These are phyloP conservation scores for Pseudevernia furfuracea DNA, from an alignment of 495 filamentous ascomycete genomes.

Conservation along the genomic window DNA sequence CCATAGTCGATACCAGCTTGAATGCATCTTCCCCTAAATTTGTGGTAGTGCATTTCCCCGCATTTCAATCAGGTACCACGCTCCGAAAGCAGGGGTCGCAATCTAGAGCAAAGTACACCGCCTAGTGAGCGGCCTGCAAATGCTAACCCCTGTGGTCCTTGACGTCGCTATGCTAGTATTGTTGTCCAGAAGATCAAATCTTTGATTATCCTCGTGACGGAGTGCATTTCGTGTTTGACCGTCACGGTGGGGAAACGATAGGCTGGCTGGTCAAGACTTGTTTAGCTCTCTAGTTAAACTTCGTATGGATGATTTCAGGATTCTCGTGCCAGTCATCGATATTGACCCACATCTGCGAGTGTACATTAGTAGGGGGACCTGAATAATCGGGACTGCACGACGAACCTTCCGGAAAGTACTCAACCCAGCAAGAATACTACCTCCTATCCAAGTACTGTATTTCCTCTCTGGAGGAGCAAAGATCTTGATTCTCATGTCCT, in stretches of 20 bases:
- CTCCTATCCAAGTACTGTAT: slow-evolving; percentile 98
- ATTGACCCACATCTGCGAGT: slow-evolving; percentile 89
- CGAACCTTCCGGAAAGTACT: slow-evolving; percentile 96
- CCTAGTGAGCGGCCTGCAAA: background rate
- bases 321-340: slow-evolving; percentile 99
- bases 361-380: slow-evolving; percentile 15
- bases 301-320: slow-evolving; percentile 95
- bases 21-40: background rate
- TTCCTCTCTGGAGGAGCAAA: slow-evolving; percentile 95
- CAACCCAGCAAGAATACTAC: slow-evolving; percentile 91
- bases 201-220: background rate
- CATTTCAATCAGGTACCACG: background rate
- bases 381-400: slow-evolving; percentile 18
- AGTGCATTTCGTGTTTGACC: background rate
- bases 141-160: background rate
- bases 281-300: slow-evolving; percentile 59
- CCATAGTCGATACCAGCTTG: background rate
- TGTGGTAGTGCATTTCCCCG: background rate
- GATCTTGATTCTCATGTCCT: slow-evolving; percentile 99
- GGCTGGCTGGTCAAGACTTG: background rate
- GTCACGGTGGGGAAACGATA: background rate
- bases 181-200: background rate
- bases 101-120: background rate
- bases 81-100: background rate
- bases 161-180: background rate